Base-by-base conservation (phyloP, 768 basidiomycete genomes). In the Russula sp. region DNA sequence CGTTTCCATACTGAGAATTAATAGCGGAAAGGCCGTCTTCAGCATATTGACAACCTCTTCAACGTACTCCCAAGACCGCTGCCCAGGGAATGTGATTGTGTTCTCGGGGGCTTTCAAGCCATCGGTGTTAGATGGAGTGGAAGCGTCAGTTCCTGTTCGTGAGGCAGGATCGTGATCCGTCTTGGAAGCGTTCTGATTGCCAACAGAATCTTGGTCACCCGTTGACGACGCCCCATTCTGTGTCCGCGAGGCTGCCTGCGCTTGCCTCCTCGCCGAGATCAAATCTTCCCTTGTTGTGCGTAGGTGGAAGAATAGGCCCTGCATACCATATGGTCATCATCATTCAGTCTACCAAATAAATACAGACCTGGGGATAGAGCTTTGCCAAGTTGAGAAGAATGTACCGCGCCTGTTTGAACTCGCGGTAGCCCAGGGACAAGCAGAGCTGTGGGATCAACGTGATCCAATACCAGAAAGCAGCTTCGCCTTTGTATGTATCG, bases 381-480 rank as follows among this genome's bases (percentile, higher is more conserved):
- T 94, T 91, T 22, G 95, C 94, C 53, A 99, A 82, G 65, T 91
- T 91, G 63, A 94, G 78, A 44, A 99, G 79, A 50, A 99, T 83
- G 72, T 89, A 87, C 20, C 93, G 84, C 3, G 94, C 95, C 71
- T 95, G 94, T 70, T 92, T 94, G 48, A 93, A 88, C 74, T 99
- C 97, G 39, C 93, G 84, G 64, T 95, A 88, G 2, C 89, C 89
- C 45, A 99, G 80, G 1, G 96, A 95, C 58, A 89, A 73, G 66
- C 94, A 87, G 9, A 99, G 82, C 70, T 99, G 96, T 4, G 97
- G 97, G 50, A 97, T 94, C 61, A 98, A 78, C 1, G 96, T 91
- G 68, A 99, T 95, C 97, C 97, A 99, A 74, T 93, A 98, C 97
- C 97, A 99, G 67, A 89, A 90, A 13, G 94, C 94, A 3, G 91